A percentile compares a stretch with the other conserved stretches of the same genome.
Conservation (phyloP, 2,329 filamentous ascomycete genomes). For the Neobulgaria alba region DNA sequence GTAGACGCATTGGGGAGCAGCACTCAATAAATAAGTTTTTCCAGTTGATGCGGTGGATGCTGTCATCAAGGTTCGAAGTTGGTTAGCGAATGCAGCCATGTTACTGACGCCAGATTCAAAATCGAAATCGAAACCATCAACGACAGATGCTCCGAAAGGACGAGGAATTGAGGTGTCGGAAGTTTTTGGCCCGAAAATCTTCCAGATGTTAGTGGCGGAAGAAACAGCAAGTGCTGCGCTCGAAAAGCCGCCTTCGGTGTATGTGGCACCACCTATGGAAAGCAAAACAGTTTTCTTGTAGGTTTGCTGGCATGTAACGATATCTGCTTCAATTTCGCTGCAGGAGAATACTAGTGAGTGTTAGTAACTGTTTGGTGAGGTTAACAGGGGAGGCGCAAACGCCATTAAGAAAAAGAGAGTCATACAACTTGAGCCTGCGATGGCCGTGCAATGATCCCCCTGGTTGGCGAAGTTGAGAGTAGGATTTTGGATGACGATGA, state of each 20-base stretch:
- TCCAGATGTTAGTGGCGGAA: slow-evolving; percentile 58
- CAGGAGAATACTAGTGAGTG: background rate
- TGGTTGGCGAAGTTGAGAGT: slow-evolving; percentile 57
- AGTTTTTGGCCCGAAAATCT: slow-evolving; percentile 55
- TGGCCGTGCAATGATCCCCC: slow-evolving; percentile 49
- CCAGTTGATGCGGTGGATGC: slow-evolving; percentile 30
- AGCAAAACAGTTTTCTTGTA: slow-evolving; percentile 63
- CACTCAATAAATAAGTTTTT: slow-evolving; percentile 51
- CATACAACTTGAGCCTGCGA: slow-evolving; percentile 40
- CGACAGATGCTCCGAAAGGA: slow-evolving; percentile 55
- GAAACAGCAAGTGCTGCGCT: slow-evolving; percentile 40
- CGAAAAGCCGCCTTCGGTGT: slow-evolving; percentile 58
- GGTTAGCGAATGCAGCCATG: slow-evolving; percentile 51
- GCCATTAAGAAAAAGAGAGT: background rate
- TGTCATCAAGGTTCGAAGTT: slow-evolving; percentile 48
- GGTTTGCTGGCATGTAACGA: slow-evolving; percentile 49
- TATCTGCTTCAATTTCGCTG: slow-evolving; percentile 31
- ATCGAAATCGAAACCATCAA: slow-evolving; percentile 74
- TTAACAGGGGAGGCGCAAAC: background rate
- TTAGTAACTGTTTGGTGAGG: background rate
- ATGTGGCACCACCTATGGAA: slow-evolving; percentile 63
- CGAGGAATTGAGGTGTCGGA: slow-evolving; percentile 40
- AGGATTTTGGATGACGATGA: slow-evolving; percentile 46
- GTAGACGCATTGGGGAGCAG: slow-evolving; percentile 60
- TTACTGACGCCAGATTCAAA: slow-evolving; percentile 53